A percentile compares a stretch with the other conserved stretches of the same genome.
These are phyloP conservation scores for Polygonum maritimum DNA, from an alignment of 148 eudicot genomes.

Conservation along the genomic window DNA sequence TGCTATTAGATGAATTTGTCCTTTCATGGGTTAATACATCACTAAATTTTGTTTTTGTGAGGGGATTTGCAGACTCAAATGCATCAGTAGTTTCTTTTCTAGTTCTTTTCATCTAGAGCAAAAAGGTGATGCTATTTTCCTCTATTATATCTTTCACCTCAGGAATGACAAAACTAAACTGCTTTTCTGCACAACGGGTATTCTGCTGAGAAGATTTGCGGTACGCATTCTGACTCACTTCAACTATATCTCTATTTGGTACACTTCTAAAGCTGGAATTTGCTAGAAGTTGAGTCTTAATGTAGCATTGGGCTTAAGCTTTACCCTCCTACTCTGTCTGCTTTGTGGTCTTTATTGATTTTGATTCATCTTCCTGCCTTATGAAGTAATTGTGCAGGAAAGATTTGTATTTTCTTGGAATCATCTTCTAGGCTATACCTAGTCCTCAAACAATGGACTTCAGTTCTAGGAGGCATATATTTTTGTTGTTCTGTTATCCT, in stretches of 20 bases:
- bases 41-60: neutral
- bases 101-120: neutral
- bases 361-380: neutral
- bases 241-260: neutral
- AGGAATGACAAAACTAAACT: constrained; percentile 89
- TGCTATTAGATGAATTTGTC: neutral
- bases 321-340: neutral
- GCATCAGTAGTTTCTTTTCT: neutral
- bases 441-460: neutral
- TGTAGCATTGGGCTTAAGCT: neutral
- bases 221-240: constrained; percentile 30
- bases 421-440: neutral
- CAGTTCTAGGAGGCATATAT: neutral
- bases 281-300: neutral
- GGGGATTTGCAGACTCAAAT: neutral
- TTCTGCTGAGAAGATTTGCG: constrained; percentile 80
- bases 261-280: neutral
- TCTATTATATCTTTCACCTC: constrained; percentile 12
- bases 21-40: neutral
- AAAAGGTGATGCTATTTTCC: neutral
- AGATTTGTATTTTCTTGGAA: neutral
- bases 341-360: neutral
- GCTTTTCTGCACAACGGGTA: constrained; percentile 96
- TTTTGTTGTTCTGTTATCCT: neutral
- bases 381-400: neutral